Conservation (phyloP, 1,139 yeast genomes). For the Blastobotrys raffinosifermentans region DNA sequence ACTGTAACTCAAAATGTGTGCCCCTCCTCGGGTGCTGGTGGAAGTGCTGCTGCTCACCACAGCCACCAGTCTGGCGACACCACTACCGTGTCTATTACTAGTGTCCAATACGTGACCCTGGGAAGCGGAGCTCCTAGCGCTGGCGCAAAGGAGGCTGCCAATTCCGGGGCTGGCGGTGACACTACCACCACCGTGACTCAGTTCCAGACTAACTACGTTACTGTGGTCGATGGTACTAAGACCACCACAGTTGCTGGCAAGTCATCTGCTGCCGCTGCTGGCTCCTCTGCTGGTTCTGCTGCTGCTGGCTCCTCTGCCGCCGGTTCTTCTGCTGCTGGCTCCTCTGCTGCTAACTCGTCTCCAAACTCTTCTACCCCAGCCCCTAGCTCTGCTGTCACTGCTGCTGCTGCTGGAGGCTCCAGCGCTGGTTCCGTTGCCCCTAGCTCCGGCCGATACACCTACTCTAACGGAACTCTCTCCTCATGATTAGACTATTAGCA, state of each 20-base stretch:
- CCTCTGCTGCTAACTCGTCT: neutral
- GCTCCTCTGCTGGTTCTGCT: neutral
- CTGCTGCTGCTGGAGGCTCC: too few relatives aligned
- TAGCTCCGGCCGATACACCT: too few relatives aligned
- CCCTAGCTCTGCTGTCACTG: neutral
- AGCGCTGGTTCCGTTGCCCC: too few relatives aligned
- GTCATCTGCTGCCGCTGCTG: neutral
- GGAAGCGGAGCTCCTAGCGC: too few relatives aligned
- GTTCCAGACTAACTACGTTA: neutral
- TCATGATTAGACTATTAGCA: too few relatives aligned
- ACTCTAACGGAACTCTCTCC: too few relatives aligned
- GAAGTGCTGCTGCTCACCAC: slow-evolving; percentile 2
- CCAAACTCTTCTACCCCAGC: neutral
- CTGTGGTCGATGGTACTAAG: neutral
- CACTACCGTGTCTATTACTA: neutral
- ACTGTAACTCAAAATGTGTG: slow-evolving; percentile 4
- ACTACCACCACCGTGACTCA: neutral
- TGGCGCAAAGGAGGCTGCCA: neutral
- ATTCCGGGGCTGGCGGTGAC: neutral
- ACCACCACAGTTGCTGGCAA: neutral
- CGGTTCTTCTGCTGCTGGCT: neutral
- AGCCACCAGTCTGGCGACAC: neutral
- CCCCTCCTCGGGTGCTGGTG: slow-evolving; percentile 2
- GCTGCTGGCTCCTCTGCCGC: neutral
- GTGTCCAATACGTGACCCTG: too few relatives aligned